These are phyloP conservation scores for Rhododendron williamsianum DNA, from an alignment of 148 eudicot genomes.

Conservation along the genomic window DNA sequence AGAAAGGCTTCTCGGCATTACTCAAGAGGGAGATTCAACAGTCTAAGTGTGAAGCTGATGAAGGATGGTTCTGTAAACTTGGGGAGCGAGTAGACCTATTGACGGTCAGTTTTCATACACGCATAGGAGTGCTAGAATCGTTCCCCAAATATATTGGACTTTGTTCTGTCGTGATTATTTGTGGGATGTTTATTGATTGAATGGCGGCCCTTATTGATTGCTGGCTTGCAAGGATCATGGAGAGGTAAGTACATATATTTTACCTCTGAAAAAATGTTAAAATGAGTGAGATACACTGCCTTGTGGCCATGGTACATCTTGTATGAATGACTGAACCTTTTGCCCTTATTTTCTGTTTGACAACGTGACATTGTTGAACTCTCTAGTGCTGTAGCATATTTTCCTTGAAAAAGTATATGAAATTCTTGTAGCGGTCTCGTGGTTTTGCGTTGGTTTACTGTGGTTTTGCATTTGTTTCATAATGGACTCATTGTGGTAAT, in stretches of 20 bases:
- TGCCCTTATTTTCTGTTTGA: constrained; percentile 3
- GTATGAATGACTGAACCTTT: constrained; percentile 17
- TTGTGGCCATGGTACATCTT: constrained; percentile 12
- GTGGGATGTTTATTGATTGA: constrained; percentile 20
- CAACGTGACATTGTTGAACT: background rate
- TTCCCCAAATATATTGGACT: constrained; percentile 37
- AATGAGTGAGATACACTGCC: constrained; percentile 15
- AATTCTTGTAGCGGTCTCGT: background rate
- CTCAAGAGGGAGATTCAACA: constrained; percentile 94
- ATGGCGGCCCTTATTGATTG: constrained; percentile 21
- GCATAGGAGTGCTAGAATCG: constrained; percentile 21
- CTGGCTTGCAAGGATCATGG: constrained; percentile 27
- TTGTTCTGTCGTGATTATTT: constrained; percentile 32
- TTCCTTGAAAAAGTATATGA: background rate
- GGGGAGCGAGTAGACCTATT: constrained; percentile 45
- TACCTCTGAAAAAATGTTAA: constrained; percentile 19
- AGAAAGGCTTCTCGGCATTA: constrained; percentile 95
- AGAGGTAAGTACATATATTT: constrained; percentile 22
- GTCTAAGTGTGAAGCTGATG: constrained; percentile 63
- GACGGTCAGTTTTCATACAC: constrained; percentile 18
- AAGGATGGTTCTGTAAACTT: constrained; percentile 18
- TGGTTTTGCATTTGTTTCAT: background rate
- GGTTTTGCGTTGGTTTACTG: background rate
- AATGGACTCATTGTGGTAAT: background rate
- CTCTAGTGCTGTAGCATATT: constrained; percentile 7